Conservation (phyloP, 1,139 yeast species). For the Nakaseomyces kungkrabaensis region DNA sequence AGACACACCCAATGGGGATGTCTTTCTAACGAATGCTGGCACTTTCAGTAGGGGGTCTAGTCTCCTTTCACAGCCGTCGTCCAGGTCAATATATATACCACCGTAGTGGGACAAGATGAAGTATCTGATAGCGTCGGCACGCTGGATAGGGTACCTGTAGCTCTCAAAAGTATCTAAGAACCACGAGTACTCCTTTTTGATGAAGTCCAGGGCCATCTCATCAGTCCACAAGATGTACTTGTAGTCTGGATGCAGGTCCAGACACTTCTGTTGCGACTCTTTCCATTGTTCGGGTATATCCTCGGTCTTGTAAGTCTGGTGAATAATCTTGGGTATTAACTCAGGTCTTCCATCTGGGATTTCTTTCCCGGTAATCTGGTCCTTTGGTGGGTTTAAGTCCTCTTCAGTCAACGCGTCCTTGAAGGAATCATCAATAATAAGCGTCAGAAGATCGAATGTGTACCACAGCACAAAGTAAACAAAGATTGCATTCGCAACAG, state of each 20-base stretch:
- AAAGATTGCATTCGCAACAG: constrained; percentile 49
- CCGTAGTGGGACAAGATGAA: constrained; percentile 77
- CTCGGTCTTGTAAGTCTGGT: constrained; percentile 78
- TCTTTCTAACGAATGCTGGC: constrained; percentile 80
- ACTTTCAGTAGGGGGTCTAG: constrained; percentile 72
- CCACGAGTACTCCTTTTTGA: constrained; percentile 75
- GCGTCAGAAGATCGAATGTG: constrained; percentile 64
- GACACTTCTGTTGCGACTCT: constrained; percentile 65
- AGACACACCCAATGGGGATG: constrained; percentile 83
- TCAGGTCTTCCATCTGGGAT: constrained; percentile 35
- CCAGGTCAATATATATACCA: constrained; percentile 83
- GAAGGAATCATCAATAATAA: constrained; percentile 63
- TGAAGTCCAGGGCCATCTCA: constrained; percentile 67
- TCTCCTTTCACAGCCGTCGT: constrained; percentile 73
- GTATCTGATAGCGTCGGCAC: constrained; percentile 88
- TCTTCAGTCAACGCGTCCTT: constrained; percentile 50
- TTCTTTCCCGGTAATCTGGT: constrained; percentile 12
- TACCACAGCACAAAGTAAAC: constrained; percentile 52
- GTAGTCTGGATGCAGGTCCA: constrained; percentile 75
- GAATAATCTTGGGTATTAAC: constrained; percentile 79
- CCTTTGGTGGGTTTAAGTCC: constrained; percentile 42
- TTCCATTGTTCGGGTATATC: constrained; percentile 75
- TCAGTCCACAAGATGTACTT: constrained; percentile 89
- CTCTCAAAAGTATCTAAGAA: constrained; percentile 68
- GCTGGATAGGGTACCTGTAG: constrained; percentile 70